Evolutionary conservation across 371 early-diverging fungal species (phyloP).

Genomic region (Mortierella polycephala): DNA sequence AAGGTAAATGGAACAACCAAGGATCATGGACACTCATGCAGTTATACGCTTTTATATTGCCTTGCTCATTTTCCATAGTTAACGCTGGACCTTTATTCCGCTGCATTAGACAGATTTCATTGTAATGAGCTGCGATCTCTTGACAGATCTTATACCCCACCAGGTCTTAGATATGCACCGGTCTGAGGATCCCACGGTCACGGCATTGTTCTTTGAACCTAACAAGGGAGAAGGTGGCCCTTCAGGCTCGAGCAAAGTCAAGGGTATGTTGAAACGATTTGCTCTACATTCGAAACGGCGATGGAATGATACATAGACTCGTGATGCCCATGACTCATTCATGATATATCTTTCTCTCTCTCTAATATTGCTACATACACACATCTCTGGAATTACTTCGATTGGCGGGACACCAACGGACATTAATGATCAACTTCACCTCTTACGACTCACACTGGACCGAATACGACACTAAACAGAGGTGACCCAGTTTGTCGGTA

Average conservation of each 20-base stretch:
- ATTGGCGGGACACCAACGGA: neutral
- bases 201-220: slow-evolving; percentile 83
- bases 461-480: slow-evolving; percentile 29
- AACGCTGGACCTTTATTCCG: neutral
- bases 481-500: slow-evolving; percentile 77
- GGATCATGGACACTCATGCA: too few relatives aligned
- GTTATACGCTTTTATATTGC: too few relatives aligned
- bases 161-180: slow-evolving; percentile 86
- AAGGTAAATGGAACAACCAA: slow-evolving; percentile 58
- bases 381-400: neutral
- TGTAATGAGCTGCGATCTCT: slow-evolving; percentile 89
- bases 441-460: neutral
- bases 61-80: too few relatives aligned
- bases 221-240: slow-evolving; percentile 64
- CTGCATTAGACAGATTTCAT: slow-evolving; percentile 84
- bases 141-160: slow-evolving; percentile 84
- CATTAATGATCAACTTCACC: neutral
- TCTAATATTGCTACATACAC: neutral
- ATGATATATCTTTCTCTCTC: neutral
- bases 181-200: slow-evolving; percentile 78
- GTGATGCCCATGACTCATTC: slow-evolving; percentile 14
- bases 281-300: neutral
- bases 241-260: slow-evolving; percentile 62
- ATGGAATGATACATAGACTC: neutral
- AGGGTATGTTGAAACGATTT: slow-evolving; percentile 51